phyloP scores from a whole-genome alignment of 306 rosid species.

The Quillaja saponaria region DNA sequence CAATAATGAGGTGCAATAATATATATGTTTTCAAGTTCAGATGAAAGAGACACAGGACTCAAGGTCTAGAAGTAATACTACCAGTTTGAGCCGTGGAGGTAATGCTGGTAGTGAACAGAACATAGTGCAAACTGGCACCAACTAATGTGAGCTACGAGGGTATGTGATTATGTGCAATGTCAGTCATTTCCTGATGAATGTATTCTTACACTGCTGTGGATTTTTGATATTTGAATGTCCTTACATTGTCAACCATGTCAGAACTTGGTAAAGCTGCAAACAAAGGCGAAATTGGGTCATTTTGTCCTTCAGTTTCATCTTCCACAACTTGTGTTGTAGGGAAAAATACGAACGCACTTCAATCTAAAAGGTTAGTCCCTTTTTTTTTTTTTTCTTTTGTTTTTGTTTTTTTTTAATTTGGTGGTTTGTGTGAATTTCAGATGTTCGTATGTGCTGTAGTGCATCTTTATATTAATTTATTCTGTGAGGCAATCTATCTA shows the following conservation, averaged over 20 bases:
- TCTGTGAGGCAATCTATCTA: slow-evolving; percentile 9
- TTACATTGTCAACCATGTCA: slow-evolving; percentile 48
- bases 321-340: slow-evolving; percentile 30
- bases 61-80: slow-evolving; percentile 38
- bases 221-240: slow-evolving; percentile 31
- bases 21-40: slow-evolving; percentile 30
- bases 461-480: slow-evolving; percentile 11
- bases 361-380: slow-evolving; percentile 40
- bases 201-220: slow-evolving; percentile 15
- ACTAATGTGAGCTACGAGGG: slow-evolving; percentile 42
- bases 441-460: slow-evolving; percentile 5
- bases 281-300: slow-evolving; percentile 46
- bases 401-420: slow-evolving; percentile 18
- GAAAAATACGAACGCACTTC: slow-evolving; percentile 28
- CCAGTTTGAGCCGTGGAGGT: slow-evolving; percentile 41
- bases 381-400: background rate
- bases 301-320: slow-evolving; percentile 35
- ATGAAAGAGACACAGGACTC: slow-evolving; percentile 55
- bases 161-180: slow-evolving; percentile 35
- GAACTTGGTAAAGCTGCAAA: slow-evolving; percentile 43
- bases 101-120: slow-evolving; percentile 33
- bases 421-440: slow-evolving; percentile 18
- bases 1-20: slow-evolving; percentile 10
- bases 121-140: slow-evolving; percentile 39
- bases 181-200: slow-evolving; percentile 29